Conservation (phyloP, 2,329 filamentous ascomycete species). For the Fusarium sulawesiense region DNA sequence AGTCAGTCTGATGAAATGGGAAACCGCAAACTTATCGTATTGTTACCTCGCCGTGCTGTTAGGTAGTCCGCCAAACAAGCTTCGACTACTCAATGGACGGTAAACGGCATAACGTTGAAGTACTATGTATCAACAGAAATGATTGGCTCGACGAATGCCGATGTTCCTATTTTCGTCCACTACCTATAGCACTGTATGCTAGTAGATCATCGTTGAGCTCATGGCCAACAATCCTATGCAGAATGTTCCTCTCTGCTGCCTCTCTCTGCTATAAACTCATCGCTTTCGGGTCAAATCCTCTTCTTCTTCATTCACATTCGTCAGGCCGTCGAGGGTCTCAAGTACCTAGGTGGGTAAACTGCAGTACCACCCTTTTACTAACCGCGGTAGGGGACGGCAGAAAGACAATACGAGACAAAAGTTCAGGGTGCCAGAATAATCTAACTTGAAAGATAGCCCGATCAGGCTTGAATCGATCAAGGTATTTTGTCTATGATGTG, state of each 20-base stretch:
- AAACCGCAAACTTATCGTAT: slow-evolving; percentile 3
- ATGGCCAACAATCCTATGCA: slow-evolving; percentile 3
- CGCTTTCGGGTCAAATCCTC: slow-evolving; percentile 14
- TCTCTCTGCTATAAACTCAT: background rate
- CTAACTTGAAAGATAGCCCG: background rate
- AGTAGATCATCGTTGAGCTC: background rate
- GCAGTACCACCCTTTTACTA: slow-evolving; percentile 11
- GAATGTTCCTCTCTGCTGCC: slow-evolving; percentile 5
- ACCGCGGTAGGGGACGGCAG: background rate
- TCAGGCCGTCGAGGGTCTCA: slow-evolving; percentile 27
- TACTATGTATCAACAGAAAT: background rate
- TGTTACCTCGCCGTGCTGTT: background rate
- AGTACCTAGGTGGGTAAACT: background rate
- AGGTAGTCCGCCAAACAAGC: slow-evolving; percentile 3
- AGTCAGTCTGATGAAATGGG: background rate
- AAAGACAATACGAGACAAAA: background rate
- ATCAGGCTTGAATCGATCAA: background rate
- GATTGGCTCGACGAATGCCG: slow-evolving; percentile 7
- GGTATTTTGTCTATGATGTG: background rate
- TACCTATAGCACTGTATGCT: background rate
- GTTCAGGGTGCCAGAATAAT: background rate
- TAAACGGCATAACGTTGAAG: background rate
- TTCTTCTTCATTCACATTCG: slow-evolving; percentile 18
- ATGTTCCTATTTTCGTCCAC: slow-evolving; percentile 29
- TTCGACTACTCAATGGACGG: slow-evolving; percentile 3